Evolutionary conservation across 2,329 filamentous ascomycete genomes (phyloP).

Genomic region (Nemania sp.): DNA sequence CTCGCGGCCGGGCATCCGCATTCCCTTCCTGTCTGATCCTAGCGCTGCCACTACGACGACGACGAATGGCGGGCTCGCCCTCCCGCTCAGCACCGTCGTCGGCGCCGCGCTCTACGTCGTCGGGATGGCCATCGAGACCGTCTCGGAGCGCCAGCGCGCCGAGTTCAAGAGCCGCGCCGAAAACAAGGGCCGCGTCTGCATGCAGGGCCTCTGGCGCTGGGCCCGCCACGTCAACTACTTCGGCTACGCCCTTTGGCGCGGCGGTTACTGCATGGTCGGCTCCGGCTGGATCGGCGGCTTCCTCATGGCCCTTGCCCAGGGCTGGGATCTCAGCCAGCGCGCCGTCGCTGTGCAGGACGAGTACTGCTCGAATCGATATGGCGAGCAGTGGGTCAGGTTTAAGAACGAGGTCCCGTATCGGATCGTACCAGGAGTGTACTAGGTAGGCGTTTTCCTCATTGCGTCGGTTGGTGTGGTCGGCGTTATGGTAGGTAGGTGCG

Average conservation of each 20-base stretch:
- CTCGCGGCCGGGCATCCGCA: constrained; percentile 49
- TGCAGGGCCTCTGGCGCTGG: constrained; percentile 54
- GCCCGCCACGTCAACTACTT: constrained; percentile 58
- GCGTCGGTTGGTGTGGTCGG: not conserved
- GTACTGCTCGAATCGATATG: constrained; percentile 55
- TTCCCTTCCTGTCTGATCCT: constrained; percentile 48
- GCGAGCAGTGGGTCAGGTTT: constrained; percentile 55
- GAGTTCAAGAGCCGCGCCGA: constrained; percentile 54
- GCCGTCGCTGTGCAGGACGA: constrained; percentile 52
- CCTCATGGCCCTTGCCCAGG: constrained; percentile 48
- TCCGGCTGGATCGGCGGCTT: constrained; percentile 54
- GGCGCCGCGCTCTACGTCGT: constrained; percentile 62
- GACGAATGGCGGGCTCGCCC: constrained; percentile 10
- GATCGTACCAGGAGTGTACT: constrained; percentile 56
- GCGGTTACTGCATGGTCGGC: constrained; percentile 51
- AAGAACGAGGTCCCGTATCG: constrained; percentile 54
- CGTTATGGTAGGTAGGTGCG: not conserved
- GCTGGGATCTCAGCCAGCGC: constrained; percentile 49
- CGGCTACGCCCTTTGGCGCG: constrained; percentile 52
- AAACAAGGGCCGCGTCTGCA: constrained; percentile 56
- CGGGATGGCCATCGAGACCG: constrained; percentile 66
- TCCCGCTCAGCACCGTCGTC: constrained; percentile 56
- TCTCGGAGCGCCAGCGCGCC: constrained; percentile 67
- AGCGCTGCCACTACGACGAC: constrained; percentile 24
- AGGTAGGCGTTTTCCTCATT: not conserved